Evolutionary conservation across 192 early-diverging fungal species (phyloP).

Genomic region (Coemansia umbellata): DNA sequence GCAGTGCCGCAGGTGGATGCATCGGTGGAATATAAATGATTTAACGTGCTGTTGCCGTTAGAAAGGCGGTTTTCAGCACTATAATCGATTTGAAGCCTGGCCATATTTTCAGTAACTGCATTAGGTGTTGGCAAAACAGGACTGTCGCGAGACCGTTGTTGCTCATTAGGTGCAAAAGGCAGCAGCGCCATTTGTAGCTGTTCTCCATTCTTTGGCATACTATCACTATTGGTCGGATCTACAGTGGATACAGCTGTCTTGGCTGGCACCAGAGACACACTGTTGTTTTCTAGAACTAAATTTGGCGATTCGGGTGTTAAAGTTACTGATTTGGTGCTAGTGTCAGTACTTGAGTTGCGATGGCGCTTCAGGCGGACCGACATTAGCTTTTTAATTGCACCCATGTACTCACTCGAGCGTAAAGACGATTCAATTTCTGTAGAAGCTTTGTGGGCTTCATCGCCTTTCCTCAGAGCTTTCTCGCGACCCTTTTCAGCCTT

Average conservation of each 20-base stretch:
- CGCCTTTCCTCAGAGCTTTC: constrained; percentile 9
- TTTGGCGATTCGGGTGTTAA: neutral
- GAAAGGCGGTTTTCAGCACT: too few species aligned
- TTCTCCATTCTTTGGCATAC: too few species aligned
- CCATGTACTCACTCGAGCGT: constrained; percentile 27
- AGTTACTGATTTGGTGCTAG: neutral
- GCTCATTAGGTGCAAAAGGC: neutral
- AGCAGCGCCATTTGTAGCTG: too few species aligned
- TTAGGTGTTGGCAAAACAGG: constrained; percentile 1
- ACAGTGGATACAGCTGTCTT: too few species aligned
- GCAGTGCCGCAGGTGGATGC: too few species aligned
- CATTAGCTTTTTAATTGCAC: constrained; percentile 29
- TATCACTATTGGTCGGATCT: too few species aligned
- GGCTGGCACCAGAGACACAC: too few species aligned
- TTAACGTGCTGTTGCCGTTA: too few species aligned
- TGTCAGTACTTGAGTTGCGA: neutral
- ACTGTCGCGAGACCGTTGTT: constrained; percentile 8
- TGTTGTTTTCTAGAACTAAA: too few species aligned
- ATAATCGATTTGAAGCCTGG: too few species aligned
- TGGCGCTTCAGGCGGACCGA: constrained; percentile 17
- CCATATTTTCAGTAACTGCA: neutral
- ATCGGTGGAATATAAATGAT: too few species aligned
- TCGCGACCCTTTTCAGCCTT: constrained; percentile 11
- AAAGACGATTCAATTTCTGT: neutral
- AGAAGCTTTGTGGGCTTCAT: neutral